phyloP scores from a whole-genome alignment of 2,329 filamentous ascomycete genomes.

The Fusarium mangiferae region DNA sequence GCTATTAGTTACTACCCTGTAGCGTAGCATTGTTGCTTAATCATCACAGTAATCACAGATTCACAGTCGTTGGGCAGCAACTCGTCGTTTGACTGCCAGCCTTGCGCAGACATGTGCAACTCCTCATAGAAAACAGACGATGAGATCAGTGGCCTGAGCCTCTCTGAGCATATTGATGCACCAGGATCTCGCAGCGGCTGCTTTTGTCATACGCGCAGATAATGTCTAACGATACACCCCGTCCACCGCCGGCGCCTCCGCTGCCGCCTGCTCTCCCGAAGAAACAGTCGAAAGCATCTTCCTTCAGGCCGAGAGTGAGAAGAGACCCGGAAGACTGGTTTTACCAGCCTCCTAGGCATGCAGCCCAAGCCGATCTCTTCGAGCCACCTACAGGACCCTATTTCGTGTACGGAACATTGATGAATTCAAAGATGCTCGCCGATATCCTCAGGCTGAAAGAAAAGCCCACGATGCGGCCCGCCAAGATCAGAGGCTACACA shows the following conservation, averaged over 20 bases:
- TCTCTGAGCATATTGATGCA: neutral
- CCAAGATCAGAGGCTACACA: neutral
- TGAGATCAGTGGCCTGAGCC: rapidly evolving
- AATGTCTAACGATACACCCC: neutral
- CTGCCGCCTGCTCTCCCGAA: neutral
- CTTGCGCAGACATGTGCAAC: no score
- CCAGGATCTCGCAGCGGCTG: neutral
- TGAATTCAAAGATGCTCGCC: neutral
- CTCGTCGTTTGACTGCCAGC: no score
- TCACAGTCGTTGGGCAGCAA: neutral
- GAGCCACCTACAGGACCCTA: neutral
- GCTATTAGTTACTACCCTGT: neutral
- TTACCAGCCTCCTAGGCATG: neutral
- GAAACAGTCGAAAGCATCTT: rapidly evolving
- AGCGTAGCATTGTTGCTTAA: neutral
- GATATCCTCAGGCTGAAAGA: neutral
- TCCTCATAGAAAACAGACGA: rapidly evolving
- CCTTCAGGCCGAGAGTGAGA: neutral
- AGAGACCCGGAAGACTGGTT: neutral
- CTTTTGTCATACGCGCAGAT: neutral
- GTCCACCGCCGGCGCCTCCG: neutral
- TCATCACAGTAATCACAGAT: neutral
- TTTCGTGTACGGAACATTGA: constrained; percentile 13
- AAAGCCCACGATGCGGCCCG: neutral
- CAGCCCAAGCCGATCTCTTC: neutral